Percentiles rank a stretch among this genome's conserved stretches.
Evolutionary conservation across 805 yeast species (phyloP).

Genomic region (Kodamaea neixiangensis): DNA sequence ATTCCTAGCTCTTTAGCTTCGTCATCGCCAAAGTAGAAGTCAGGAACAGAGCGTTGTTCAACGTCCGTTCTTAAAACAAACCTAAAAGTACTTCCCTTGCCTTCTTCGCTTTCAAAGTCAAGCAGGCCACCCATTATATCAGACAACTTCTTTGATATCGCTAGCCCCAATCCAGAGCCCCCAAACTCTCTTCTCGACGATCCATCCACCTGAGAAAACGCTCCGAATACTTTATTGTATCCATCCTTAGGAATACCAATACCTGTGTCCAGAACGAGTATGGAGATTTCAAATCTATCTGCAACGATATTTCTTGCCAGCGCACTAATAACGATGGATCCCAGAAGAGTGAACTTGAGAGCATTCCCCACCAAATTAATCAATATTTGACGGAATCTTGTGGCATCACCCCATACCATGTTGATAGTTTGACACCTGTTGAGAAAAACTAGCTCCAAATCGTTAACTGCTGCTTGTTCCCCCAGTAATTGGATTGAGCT

Average conservation of each 20-base stretch:
- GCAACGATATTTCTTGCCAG: conserved; percentile 27
- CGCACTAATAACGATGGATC: conserved; percentile 43
- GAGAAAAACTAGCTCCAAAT: conserved; percentile 46
- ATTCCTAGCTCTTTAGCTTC: conserved; percentile 13
- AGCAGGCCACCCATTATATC: conserved; percentile 52
- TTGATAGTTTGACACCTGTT: conserved; percentile 43
- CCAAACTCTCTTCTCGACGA: conserved; percentile 53
- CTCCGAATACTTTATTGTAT: conserved; percentile 49
- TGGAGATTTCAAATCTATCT: conserved; percentile 38
- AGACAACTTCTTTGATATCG: conserved; percentile 49
- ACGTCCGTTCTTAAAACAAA: conserved; percentile 38
- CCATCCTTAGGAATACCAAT: conserved; percentile 52
- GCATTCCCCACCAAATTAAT: conserved; percentile 57
- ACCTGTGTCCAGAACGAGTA: conserved; percentile 52
- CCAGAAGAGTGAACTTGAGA: conserved; percentile 49
- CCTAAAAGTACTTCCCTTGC: conserved; percentile 48
- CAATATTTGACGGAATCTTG: conserved; percentile 51
- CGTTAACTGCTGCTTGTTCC: conserved; percentile 47
- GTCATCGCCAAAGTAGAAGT: conserved; percentile 14
- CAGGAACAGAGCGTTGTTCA: conserved; percentile 23
- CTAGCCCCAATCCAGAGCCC: conserved; percentile 54
- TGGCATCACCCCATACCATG: conserved; percentile 48
- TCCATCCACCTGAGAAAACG: conserved; percentile 59
- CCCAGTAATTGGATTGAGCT: conserved; percentile 51
- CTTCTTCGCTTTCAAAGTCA: conserved; percentile 47